phyloP scores from a whole-genome alignment of 1,284 basidiomycete species.

The Leccinum ponderosum region DNA sequence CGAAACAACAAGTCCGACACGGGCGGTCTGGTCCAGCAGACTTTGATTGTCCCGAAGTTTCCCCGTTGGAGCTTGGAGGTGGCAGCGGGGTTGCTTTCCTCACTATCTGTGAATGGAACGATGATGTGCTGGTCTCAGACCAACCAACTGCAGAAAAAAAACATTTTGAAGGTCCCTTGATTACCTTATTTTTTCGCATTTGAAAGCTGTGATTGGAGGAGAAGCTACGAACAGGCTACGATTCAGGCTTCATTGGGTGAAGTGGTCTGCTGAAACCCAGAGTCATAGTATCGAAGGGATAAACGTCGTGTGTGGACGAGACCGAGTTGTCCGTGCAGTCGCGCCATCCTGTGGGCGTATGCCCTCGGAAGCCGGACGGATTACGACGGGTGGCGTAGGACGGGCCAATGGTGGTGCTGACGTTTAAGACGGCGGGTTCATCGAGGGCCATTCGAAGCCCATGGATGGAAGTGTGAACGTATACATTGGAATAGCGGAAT shows the following conservation, averaged over 20 bases:
- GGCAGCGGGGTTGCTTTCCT: constrained; percentile 11
- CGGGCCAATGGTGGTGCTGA: constrained; percentile 6
- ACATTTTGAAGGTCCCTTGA: not conserved
- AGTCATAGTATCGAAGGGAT: not conserved
- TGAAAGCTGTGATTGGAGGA: not conserved
- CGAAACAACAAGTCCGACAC: constrained; percentile 13
- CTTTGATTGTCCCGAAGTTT: constrained; percentile 7
- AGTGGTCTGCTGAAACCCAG: not conserved
- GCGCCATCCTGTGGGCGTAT: constrained; percentile 15
- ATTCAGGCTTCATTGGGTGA: not conserved
- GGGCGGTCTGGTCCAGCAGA: not conserved
- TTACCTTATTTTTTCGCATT: not conserved
- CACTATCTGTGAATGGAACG: not conserved
- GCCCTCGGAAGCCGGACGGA: constrained; percentile 15
- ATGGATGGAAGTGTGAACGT: constrained; percentile 11
- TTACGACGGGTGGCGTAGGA: constrained; percentile 12
- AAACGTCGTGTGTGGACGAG: constrained; percentile 17
- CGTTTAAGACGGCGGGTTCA: constrained; percentile 11
- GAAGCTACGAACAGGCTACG: not conserved
- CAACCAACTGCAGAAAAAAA: not conserved
- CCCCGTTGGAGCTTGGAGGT: constrained; percentile 5
- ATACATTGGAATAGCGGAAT: constrained; percentile 23
- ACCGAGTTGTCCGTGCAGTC: not conserved
- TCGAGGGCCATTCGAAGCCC: constrained; percentile 25
- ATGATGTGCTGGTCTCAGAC: not conserved